Base-by-base conservation (phyloP, 495 filamentous ascomycete genomes). In the Aspergillus leporis region DNA sequence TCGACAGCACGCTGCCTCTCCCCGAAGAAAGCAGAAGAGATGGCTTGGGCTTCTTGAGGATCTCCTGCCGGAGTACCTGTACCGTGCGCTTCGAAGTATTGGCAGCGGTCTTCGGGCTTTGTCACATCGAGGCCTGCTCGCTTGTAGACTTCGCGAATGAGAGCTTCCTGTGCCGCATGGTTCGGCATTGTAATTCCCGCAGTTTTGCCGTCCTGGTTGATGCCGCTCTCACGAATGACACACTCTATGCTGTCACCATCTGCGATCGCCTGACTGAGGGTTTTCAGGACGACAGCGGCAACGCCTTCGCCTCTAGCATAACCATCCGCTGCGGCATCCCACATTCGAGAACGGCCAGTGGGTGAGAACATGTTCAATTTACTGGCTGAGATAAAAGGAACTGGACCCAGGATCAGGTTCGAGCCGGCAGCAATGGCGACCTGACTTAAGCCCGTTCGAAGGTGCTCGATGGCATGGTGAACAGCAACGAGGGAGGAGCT, bases 51-150 rank as follows among this genome's bases (percentile, higher is more conserved):
- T 63, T 90, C 87, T 3, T 78, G 77, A 0, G 85, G 85, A 62
- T 89, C 87, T 10, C 86, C 86, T 0, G 74, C 72, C 2, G 66
- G 63, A 0, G 85, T 88, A n/a, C 83, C 84, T 0, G 83, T 87
- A n/a, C 81, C 45, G 70, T 71, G 46, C 1, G 47, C 40, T 13
- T 69, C 59, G 48, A 69, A 59, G 46, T 51, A 64, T 25, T 60
- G 61, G 10, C 38, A 30, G 0, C 53, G 22, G 38, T 57, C 30
- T 3, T 2, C 3, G 3, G 10, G 10, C 10, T 12, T n/a, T 1
- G 25, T 1, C 5, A 47, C 34, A 22, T 69, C 60, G 2, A 83
- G 61, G 1, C 73, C 72, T 4, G 74, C 74, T 13, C 70, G 68
- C 13, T 56, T 56, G 63, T 86, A 85, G 0, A 73, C 74, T 25